Evolutionary conservation across 306 rosid genomes (phyloP), one percentile per base, ranked within the genome.

Genomic region (Geum urbanum): DNA sequence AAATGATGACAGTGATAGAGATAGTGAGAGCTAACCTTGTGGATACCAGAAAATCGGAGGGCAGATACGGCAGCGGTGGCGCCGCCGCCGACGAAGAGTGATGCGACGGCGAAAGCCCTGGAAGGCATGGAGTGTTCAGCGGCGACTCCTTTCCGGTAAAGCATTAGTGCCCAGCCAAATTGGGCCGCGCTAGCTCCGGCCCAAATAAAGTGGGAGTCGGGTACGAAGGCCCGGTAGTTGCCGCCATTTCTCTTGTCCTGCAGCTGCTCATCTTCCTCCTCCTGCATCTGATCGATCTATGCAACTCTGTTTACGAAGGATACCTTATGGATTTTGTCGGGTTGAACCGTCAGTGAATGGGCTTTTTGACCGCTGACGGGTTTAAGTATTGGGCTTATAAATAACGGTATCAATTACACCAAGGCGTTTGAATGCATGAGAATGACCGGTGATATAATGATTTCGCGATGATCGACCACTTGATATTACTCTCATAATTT

Each of bases 91-190:
- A 92, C 81, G 78, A 88, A 82, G 79, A 92, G 97, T 60, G 98
- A 90, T 18, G 97, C 98, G 59, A 92, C 90, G 59, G 78, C 81
- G 69, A 85, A 90, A 72, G 98, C 97, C 59, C 83, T 82, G 35
- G 90, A 2, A 18, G 98, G 98, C 98, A 92, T 90, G 74, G 79
- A 27, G 1, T 91, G 81, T 66, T 82, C 77, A 0, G 84, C 91
- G 15, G 79, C 76, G 72, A 22, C 63, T 0, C 96, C 97, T 57
- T 74, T 80, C 0, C 61, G 48, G 66, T 5, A 81, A 10, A 87
- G 76, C 22, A 78, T 82, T 8, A 88, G 35, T 37, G 88, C 98
- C 82, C 78, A 86, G 22, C 85, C 91, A 14, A 92, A 61, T 56
- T 90, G 97, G 57, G 78, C 81, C 2, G 63, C 90, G 67, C 88